A percentile compares a stretch with the other conserved stretches of the same genome.
These are phyloP conservation scores for Epichloe elymi DNA, from an alignment of 2,329 filamentous ascomycete species.

Conservation along the genomic window DNA sequence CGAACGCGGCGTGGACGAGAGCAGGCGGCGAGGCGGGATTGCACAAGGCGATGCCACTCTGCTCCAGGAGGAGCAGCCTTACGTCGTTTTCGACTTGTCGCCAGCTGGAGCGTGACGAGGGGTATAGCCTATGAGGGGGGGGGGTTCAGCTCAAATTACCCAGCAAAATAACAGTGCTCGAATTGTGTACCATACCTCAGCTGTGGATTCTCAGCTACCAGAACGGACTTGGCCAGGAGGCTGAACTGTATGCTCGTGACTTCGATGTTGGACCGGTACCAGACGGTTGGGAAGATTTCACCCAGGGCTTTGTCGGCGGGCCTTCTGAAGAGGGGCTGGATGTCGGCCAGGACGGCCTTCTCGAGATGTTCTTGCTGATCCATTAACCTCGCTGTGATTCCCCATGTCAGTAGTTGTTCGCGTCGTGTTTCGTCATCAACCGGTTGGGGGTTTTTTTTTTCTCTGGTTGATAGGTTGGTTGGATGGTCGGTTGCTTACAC, in stretches of 20 bases:
- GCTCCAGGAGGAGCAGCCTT: conserved; percentile 22
- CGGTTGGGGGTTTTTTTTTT: no score
- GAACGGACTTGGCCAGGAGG: conserved; percentile 26
- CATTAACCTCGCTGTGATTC: conserved; percentile 18
- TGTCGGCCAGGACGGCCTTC: conserved; percentile 17
- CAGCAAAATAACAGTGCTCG: no score
- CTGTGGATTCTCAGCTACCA: conserved; percentile 26
- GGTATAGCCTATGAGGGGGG: neutral
- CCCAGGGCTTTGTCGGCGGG: conserved; percentile 22
- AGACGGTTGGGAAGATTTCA: conserved; percentile 27
- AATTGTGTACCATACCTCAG: conserved; percentile 15
- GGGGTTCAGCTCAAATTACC: no score
- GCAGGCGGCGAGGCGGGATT: conserved; percentile 24
- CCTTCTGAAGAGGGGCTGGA: conserved; percentile 21
- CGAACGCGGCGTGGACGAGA: conserved; percentile 25
- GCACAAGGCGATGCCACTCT: conserved; percentile 27
- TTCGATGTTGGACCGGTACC: conserved; percentile 26
- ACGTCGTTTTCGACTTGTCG: conserved; percentile 26
- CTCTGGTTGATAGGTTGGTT: no score
- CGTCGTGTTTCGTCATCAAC: no score
- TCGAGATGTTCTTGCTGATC: conserved; percentile 24
- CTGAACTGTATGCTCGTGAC: conserved; percentile 27
- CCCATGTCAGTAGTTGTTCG: neutral
- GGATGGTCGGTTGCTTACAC: conserved; percentile 14
- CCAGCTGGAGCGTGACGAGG: conserved; percentile 18